phyloP scores from a whole-genome alignment of 768 basidiomycete genomes.

The Agaricus blazei region DNA sequence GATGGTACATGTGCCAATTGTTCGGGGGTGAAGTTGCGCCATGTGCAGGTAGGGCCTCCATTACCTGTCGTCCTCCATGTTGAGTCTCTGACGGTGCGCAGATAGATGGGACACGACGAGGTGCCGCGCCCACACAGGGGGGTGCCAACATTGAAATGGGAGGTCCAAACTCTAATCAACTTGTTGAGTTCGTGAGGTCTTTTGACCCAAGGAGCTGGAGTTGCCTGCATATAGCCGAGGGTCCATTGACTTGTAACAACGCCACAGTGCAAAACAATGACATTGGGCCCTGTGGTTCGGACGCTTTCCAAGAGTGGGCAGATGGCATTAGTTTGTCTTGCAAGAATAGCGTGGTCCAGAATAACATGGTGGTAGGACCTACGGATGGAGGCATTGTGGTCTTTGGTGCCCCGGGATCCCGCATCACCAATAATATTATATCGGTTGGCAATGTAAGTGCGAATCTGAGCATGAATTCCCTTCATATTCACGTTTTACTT shows the following conservation, averaged over 20 bases:
- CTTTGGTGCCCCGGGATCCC: constrained; percentile 70
- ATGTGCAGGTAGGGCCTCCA: constrained; percentile 54
- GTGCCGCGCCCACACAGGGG: constrained; percentile 46
- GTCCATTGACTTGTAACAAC: constrained; percentile 58
- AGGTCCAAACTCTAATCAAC: constrained; percentile 62
- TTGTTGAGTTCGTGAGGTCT: constrained; percentile 73
- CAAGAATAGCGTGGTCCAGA: constrained; percentile 51
- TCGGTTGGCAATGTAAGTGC: constrained; percentile 58
- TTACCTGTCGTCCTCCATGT: neutral
- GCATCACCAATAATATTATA: constrained; percentile 73
- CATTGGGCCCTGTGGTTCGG: constrained; percentile 71
- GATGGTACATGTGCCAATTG: constrained; percentile 61
- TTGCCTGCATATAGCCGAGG: constrained; percentile 75
- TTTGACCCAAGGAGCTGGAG: constrained; percentile 80
- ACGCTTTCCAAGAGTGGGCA: constrained; percentile 68
- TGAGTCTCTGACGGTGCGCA: constrained; percentile 19
- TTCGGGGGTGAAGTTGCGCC: constrained; percentile 55
- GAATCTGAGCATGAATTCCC: neutral
- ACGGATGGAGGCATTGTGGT: constrained; percentile 81
- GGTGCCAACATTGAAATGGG: constrained; percentile 87
- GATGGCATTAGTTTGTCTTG: constrained; percentile 79
- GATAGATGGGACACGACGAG: constrained; percentile 70
- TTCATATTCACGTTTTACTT: constrained; percentile 6
- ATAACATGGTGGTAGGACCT: constrained; percentile 66
- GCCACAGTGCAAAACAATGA: constrained; percentile 74